These are phyloP conservation scores for Pseudogymnoascus sp. DNA, from an alignment of 2,329 filamentous ascomycete genomes.

Conservation along the genomic window DNA sequence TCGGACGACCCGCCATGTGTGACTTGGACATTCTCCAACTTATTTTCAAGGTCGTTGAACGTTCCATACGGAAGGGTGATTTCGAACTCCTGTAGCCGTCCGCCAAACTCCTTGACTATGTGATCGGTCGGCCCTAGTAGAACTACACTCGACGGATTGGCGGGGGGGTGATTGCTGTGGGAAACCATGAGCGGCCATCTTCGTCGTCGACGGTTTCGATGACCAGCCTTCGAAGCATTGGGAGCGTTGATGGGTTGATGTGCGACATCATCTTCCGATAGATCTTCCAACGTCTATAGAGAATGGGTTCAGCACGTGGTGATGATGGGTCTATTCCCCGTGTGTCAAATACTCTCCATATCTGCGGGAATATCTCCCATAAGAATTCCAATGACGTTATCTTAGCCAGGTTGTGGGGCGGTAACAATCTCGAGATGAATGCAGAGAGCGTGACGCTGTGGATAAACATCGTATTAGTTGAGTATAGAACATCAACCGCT, in stretches of 20 bases:
- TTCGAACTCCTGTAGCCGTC: background rate
- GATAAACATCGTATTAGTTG: background rate
- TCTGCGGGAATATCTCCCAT: too few species aligned
- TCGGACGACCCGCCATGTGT: background rate
- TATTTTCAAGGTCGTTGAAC: background rate
- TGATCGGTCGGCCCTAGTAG: background rate
- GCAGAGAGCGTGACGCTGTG: too few species aligned
- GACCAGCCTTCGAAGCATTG: too few species aligned
- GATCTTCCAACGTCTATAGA: too few species aligned
- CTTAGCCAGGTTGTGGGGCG: background rate
- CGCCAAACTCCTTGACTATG: background rate
- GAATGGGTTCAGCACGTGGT: too few species aligned
- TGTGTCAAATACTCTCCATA: too few species aligned
- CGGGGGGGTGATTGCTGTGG: background rate
- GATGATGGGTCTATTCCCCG: too few species aligned
- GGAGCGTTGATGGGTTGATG: too few species aligned
- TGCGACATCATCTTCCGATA: too few species aligned
- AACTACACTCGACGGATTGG: background rate
- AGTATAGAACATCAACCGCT: background rate
- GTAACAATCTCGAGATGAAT: too few species aligned
- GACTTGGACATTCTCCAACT: background rate
- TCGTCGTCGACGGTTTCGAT: too few species aligned
- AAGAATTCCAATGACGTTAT: background rate
- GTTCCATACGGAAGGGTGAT: background rate
- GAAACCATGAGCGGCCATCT: background rate